Evolutionary conservation across 2,329 filamentous ascomycete genomes (phyloP), one percentile per base, ranked within the genome.

Genomic region (Alternaria solani): DNA sequence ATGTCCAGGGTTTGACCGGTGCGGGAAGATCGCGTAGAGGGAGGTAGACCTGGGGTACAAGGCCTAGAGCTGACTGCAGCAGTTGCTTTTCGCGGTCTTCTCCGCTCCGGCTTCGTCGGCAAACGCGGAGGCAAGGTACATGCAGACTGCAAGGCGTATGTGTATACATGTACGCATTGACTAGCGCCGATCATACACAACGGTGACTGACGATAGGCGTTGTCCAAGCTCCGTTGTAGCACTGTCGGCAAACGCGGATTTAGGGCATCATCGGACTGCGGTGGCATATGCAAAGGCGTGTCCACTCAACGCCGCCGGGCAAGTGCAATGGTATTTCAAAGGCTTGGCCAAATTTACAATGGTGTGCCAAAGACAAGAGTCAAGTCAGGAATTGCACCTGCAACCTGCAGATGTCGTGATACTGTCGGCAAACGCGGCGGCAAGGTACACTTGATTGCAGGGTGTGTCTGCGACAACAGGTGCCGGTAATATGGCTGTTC

Each of bases 51-150:
- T 55, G 52, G 38, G 14, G 42, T 36, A 38, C 11, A 41, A 39
- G 32, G 26, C 49, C 46, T 57, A 41, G 55, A 52, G 62, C 62
- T 66, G 62, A 66, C 59, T 62, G 64, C 62, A 65, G 61, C 41
- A 49, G 43, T 44, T 32, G 48, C 51, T 54, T 30, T 46, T 25
- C 56, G 42, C 47, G 34, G 56, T 38, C 26, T 36, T 49, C 39
- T 52, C 54, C 49, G 36, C 25, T 25, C 34, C 6, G 20, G 26
- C 7, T 36, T 12, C 44, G 25, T 42, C 56, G 56, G 63, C 54
- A 66, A 55, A 25, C 42, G 56, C 61, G 54, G 54, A 8, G 41
- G 9, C 46, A 28, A 48, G 47, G 38, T 39, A 6, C 7, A 49
- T 34, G 52, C n/a, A 26, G 5, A 14, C 23, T 59, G 43, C 38